These are phyloP conservation scores for Venturiaceae sp. DNA, from an alignment of 2,329 filamentous ascomycete genomes.

Conservation along the genomic window DNA sequence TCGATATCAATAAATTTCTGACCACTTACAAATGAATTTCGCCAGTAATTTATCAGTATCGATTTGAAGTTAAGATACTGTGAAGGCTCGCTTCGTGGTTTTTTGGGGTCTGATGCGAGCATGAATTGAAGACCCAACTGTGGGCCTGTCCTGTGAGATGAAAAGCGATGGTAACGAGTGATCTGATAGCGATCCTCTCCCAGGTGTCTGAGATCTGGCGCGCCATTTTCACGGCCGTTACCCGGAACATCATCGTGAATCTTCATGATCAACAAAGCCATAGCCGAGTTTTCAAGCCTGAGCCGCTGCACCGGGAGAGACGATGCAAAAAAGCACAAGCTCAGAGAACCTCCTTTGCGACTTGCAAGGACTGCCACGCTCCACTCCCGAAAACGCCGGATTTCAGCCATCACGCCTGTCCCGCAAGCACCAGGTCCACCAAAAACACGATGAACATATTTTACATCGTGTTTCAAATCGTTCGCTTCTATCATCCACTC, in stretches of 20 bases:
- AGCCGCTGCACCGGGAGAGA: not conserved
- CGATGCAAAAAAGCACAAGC: not conserved
- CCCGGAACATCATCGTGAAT: not conserved
- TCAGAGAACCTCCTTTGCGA: not conserved
- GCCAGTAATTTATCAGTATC: too few species aligned
- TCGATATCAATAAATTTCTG: too few species aligned
- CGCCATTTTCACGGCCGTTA: not conserved
- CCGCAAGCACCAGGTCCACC: not conserved
- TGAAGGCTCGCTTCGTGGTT: not conserved
- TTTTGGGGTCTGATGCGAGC: too few species aligned
- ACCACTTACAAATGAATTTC: too few species aligned
- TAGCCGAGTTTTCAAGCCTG: not conserved
- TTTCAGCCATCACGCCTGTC: not conserved
- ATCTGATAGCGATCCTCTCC: not conserved
- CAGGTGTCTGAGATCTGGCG: not conserved
- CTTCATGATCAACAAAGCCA: conserved; percentile 2
- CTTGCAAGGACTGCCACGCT: not conserved
- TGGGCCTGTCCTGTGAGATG: not conserved
- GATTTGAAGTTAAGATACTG: too few species aligned
- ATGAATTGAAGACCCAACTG: too few species aligned
- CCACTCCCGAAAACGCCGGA: not conserved
- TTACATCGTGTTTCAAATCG: not conserved
- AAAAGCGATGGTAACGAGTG: not conserved
- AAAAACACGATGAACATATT: not conserved
- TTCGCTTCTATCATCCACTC: not conserved